Conservation (phyloP, 2,329 filamentous ascomycete genomes). For the Cercospora berteroae region DNA sequence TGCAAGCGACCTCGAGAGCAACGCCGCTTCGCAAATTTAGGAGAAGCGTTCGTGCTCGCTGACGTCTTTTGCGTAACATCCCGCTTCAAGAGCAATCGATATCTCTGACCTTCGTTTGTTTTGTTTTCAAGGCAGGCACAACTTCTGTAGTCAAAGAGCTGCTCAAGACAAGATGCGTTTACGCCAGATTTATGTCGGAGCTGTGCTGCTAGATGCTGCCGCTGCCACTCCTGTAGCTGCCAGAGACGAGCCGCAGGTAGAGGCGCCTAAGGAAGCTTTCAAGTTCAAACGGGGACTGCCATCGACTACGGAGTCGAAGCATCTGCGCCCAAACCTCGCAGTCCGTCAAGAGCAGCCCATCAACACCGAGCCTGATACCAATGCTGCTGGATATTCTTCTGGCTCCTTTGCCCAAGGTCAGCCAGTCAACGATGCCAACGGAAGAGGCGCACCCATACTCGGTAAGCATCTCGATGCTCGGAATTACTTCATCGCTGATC, state of each 20-base stretch:
- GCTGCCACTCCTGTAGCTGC: neutral
- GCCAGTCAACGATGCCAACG: slow-evolving; percentile 55
- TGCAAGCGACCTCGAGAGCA: neutral
- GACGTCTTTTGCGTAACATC: neutral
- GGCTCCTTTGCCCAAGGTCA: slow-evolving; percentile 51
- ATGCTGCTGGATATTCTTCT: slow-evolving; percentile 26
- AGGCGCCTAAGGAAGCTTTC: neutral
- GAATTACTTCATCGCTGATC: neutral
- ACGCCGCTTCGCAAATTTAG: neutral
- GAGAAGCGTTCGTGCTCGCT: neutral
- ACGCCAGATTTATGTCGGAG: neutral
- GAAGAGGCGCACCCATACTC: slow-evolving; percentile 51
- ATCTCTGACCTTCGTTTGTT: neutral
- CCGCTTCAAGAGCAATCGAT: neutral
- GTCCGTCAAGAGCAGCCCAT: slow-evolving; percentile 17
- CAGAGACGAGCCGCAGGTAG: neutral
- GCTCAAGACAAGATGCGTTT: neutral
- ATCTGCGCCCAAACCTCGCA: neutral
- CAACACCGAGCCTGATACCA: slow-evolving; percentile 12
- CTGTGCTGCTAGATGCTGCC: neutral
- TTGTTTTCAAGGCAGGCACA: neutral
- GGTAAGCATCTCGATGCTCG: neutral
- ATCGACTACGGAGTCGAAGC: neutral
- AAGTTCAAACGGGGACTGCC: neutral
- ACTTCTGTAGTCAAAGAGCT: neutral